Percentiles rank a stretch among this genome's conserved stretches.
These are phyloP conservation scores for Takashimella koratensis DNA, from an alignment of 1,284 basidiomycete species.

Conservation along the genomic window DNA sequence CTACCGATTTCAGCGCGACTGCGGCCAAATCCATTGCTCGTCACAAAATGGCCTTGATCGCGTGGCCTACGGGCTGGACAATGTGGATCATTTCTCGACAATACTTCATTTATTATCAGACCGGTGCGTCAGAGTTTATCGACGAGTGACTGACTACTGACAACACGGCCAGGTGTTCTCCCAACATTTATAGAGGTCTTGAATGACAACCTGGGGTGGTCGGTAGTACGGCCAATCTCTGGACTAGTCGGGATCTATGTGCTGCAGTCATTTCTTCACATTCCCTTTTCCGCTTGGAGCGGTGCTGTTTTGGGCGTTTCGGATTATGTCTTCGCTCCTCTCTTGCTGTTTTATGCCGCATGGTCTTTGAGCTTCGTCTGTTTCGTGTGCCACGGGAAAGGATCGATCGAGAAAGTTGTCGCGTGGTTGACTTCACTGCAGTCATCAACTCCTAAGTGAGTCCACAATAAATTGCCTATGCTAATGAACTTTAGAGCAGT, in stretches of 20 bases:
- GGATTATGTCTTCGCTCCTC: constrained; percentile 6
- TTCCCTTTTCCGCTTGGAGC: not conserved
- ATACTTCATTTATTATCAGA: constrained; percentile 6
- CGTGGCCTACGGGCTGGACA: constrained; percentile 67
- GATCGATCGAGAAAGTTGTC: not conserved
- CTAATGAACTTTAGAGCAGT: no score
- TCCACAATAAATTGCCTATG: not conserved
- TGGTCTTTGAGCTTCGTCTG: constrained; percentile 15
- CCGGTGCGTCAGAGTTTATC: no score
- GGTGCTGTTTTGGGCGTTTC: constrained; percentile 10
- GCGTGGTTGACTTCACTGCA: not conserved
- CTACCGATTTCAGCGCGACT: constrained; percentile 64
- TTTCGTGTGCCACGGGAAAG: not conserved
- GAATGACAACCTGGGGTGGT: not conserved
- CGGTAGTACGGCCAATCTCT: not conserved
- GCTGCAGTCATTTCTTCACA: not conserved
- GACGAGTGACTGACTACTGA: no score
- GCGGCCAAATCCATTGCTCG: constrained; percentile 65
- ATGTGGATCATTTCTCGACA: constrained; percentile 56
- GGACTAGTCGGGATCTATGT: not conserved
- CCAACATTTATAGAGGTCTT: not conserved
- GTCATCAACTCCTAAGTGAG: not conserved
- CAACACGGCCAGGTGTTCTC: not conserved
- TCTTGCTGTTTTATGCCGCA: constrained; percentile 8
- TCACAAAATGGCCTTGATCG: constrained; percentile 65